These are phyloP conservation scores for Aspergillus wentii DNA, from an alignment of 495 filamentous ascomycete species.

Conservation along the genomic window DNA sequence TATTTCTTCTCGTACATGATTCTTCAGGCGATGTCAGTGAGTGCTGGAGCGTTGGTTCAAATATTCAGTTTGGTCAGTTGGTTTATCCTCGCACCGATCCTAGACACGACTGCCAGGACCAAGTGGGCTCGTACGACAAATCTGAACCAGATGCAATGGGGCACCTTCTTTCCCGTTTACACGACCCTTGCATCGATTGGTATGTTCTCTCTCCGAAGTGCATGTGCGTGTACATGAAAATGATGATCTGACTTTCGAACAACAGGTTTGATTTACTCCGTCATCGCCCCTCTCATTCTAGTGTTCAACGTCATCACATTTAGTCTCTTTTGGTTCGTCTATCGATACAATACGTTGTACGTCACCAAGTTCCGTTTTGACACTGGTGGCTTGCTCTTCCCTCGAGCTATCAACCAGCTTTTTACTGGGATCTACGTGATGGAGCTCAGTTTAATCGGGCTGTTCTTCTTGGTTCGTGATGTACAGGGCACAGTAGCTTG, in stretches of 20 bases:
- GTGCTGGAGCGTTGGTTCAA: constrained; percentile 87
- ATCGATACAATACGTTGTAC: constrained; percentile 95
- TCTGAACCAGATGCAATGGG: constrained; percentile 79
- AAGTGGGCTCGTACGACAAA: constrained; percentile 84
- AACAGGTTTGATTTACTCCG: constrained; percentile 75
- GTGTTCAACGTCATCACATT: constrained; percentile 95
- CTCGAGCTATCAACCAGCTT: constrained; percentile 89
- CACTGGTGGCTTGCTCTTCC: constrained; percentile 90
- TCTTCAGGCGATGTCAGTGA: constrained; percentile 84
- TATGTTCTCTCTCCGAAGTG: constrained; percentile 22
- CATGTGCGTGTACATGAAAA: no score
- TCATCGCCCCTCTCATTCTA: constrained; percentile 86
- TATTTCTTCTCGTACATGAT: constrained; percentile 99
- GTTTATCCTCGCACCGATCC: constrained; percentile 70
- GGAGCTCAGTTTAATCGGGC: constrained; percentile 84
- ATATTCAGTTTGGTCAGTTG: constrained; percentile 69
- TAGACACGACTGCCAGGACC: constrained; percentile 83
- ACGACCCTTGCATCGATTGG: constrained; percentile 93
- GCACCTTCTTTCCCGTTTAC: constrained; percentile 90
- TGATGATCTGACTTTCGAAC: no score
- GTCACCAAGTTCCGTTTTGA: constrained; percentile 88
- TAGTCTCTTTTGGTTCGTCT: constrained; percentile 89
- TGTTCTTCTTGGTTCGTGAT: constrained; percentile 83
- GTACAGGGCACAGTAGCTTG: constrained; percentile 54
- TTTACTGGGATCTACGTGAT: constrained; percentile 94